Evolutionary conservation across 352 stramenopile species (phyloP).

Genomic region (Phytophthora fragariaefolia): DNA sequence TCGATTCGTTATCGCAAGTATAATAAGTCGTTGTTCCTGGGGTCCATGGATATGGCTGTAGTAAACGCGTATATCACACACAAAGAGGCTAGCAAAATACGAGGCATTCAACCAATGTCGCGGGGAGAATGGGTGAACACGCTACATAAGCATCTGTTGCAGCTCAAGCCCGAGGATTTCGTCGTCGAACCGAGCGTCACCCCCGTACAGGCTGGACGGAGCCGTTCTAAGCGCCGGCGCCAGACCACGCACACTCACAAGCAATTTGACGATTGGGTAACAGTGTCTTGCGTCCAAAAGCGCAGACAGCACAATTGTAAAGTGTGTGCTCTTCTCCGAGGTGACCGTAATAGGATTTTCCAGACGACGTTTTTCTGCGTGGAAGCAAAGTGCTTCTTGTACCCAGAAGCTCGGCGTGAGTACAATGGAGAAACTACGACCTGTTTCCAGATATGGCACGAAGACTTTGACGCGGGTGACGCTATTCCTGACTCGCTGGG

Average conservation of each 20-base stretch:
- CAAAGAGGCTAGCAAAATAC: neutral
- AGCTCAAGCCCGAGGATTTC: neutral
- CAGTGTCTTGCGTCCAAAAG: neutral
- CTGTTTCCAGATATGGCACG: too few species aligned
- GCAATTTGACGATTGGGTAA: slow-evolving; percentile 9
- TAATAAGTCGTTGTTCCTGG: neutral
- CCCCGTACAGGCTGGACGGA: neutral
- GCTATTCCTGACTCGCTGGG: too few species aligned
- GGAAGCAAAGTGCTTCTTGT: slow-evolving; percentile 1
- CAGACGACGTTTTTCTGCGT: slow-evolving; percentile 11
- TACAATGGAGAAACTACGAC: too few species aligned
- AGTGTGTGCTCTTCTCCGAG: neutral
- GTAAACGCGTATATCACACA: neutral
- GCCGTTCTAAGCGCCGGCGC: slow-evolving; percentile 8
- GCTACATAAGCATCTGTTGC: neutral
- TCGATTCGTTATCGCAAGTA: neutral
- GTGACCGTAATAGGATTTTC: neutral
- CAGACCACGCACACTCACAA: neutral
- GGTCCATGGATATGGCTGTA: neutral
- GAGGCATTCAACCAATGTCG: neutral
- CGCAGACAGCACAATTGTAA: neutral
- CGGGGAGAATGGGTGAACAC: neutral
- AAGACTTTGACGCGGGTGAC: too few species aligned
- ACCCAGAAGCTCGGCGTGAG: slow-evolving; percentile 1
- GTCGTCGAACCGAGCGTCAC: neutral